These are phyloP conservation scores for Miscanthus lutarioriparius DNA, from an alignment of 176 grass and related monocot species.

Conservation along the genomic window DNA sequence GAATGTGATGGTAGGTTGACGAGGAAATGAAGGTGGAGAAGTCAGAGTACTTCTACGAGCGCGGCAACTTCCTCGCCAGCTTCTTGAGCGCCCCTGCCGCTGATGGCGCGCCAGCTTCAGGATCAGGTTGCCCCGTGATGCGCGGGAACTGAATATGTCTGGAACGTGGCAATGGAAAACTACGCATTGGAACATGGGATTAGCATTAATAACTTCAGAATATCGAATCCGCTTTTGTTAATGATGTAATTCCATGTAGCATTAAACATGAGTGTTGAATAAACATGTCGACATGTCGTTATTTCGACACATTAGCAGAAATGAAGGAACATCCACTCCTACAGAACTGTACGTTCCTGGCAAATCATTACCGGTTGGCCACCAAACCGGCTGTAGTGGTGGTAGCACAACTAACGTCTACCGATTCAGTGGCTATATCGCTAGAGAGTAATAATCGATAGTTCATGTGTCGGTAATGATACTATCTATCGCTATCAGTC, in stretches of 20 bases:
- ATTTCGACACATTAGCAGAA: too few species aligned
- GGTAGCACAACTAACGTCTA: too few species aligned
- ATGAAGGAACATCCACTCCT: too few species aligned
- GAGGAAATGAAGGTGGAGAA: slow-evolving; percentile 58
- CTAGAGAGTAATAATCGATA: too few species aligned
- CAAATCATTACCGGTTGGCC: too few species aligned
- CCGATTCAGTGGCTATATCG: too few species aligned
- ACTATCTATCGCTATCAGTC: too few species aligned
- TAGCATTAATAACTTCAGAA: not conserved
- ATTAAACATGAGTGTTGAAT: too few species aligned
- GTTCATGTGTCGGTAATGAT: too few species aligned
- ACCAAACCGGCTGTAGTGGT: too few species aligned
- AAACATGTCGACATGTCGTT: too few species aligned
- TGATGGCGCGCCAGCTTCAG: not conserved
- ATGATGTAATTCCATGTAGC: not conserved
- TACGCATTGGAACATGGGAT: not conserved
- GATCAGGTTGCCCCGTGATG: slow-evolving; percentile 48
- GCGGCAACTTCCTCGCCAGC: slow-evolving; percentile 60
- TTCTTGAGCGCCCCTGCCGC: slow-evolving; percentile 44
- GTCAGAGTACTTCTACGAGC: slow-evolving; percentile 67
- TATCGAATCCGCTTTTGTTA: not conserved
- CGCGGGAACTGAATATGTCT: slow-evolving; percentile 13
- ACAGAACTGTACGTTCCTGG: too few species aligned
- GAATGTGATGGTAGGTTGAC: slow-evolving; percentile 40
- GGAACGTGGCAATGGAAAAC: not conserved